These are phyloP conservation scores for Trypanosoma brucei DNA, from an alignment of 208 protist genomes.

Conservation along the genomic window DNA sequence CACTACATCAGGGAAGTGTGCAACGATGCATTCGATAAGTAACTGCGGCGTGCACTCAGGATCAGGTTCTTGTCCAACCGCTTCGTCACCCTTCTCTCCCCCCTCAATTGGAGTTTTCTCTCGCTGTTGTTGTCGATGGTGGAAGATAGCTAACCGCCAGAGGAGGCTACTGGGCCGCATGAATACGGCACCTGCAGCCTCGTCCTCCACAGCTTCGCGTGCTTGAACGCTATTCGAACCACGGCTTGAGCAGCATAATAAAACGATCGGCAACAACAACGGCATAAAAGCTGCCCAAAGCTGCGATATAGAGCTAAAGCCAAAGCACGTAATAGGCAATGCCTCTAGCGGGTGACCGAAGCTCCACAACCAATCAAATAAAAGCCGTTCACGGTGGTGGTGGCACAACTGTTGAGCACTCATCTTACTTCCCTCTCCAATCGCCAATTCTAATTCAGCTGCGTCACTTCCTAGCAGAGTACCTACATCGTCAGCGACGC, in stretches of 20 bases:
- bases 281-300: constrained; percentile 27
- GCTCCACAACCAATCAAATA: constrained; percentile 71
- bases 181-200: constrained; percentile 8
- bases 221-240: not conserved
- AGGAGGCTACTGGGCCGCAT: constrained; percentile 22
- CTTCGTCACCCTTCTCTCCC: not conserved
- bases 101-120: not conserved
- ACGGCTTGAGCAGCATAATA: constrained; percentile 37
- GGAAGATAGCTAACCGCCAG: constrained; percentile 15
- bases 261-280: constrained; percentile 36
- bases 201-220: not conserved
- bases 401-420: constrained; percentile 32
- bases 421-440: constrained; percentile 4
- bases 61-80: not conserved
- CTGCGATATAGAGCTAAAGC: constrained; percentile 27
- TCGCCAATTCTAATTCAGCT: not conserved
- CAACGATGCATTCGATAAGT: constrained; percentile 11
- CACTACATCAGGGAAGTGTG: constrained; percentile 23
- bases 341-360: constrained; percentile 53
- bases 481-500: not conserved
- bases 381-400: constrained; percentile 30
- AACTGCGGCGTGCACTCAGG: not conserved
- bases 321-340: constrained; percentile 61
- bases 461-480: not conserved
- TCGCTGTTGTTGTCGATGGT: not conserved